Percentiles rank a stretch among this genome's conserved stretches.
phyloP scores from a whole-genome alignment of 495 filamentous ascomycete species.

The Tuber magnatum region DNA sequence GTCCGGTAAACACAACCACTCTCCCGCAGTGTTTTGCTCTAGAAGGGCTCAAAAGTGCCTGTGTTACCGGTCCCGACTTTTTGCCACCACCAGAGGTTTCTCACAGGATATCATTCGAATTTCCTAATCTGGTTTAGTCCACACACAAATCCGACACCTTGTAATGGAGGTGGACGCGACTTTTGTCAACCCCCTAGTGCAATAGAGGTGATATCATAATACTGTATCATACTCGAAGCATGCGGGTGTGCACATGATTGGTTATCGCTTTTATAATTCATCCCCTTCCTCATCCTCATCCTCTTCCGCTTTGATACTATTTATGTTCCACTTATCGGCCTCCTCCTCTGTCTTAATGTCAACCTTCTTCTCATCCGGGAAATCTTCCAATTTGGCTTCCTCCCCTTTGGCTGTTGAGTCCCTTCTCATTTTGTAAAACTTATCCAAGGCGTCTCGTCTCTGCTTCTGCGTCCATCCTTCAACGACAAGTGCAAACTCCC shows the following conservation, averaged over 20 bases:
- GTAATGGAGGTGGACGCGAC: too few species aligned
- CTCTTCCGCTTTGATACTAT: conserved; percentile 16
- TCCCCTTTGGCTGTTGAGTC: conserved; percentile 41
- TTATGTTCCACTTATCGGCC: not conserved
- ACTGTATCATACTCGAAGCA: too few species aligned
- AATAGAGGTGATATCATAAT: not conserved
- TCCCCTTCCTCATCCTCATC: conserved; percentile 21
- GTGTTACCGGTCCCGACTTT: too few species aligned
- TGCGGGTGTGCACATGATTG: not conserved
- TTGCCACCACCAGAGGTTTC: too few species aligned
- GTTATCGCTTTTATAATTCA: conserved; percentile 17
- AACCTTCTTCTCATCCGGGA: conserved; percentile 8
- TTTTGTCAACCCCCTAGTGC: too few species aligned
- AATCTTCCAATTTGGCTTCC: conserved; percentile 39
- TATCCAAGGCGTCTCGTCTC: conserved; percentile 68
- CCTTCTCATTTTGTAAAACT: conserved; percentile 63
- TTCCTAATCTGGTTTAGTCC: too few species aligned
- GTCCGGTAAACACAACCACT: too few species aligned
- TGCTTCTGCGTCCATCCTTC: conserved; percentile 89
- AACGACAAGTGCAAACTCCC: conserved; percentile 86
- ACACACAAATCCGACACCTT: too few species aligned
- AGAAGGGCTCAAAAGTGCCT: too few species aligned
- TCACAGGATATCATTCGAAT: too few species aligned
- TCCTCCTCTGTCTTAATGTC: not conserved
- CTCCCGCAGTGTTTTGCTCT: too few species aligned